Conservation (phyloP, 805 yeast genomes). For the Tetrapisispora iriomotensis region DNA sequence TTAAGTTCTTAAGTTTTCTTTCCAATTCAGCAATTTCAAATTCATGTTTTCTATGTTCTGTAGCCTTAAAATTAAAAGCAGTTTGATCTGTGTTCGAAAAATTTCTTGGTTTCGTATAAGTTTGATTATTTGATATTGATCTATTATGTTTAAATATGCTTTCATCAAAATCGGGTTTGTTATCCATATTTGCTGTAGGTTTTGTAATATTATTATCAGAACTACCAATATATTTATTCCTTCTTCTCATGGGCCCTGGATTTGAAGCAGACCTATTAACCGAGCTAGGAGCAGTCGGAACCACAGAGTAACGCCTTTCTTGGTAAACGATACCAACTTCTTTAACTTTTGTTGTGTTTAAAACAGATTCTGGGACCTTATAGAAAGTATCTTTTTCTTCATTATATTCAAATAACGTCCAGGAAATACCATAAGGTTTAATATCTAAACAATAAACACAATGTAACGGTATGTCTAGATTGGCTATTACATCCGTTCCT, state of each 20-base stretch:
- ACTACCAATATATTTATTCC: background rate
- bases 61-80: background rate
- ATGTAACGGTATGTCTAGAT: slow-evolving; percentile 86
- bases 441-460: slow-evolving; percentile 84
- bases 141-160: background rate
- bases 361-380: slow-evolving; percentile 41
- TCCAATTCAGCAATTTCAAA: slow-evolving; percentile 25
- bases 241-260: background rate
- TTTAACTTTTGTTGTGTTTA: slow-evolving; percentile 43
- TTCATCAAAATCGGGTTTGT: background rate
- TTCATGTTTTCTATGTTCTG: background rate
- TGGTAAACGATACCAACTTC: slow-evolving; percentile 63
- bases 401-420: slow-evolving; percentile 81
- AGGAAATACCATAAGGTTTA: slow-evolving; percentile 91
- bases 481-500: slow-evolving; percentile 70
- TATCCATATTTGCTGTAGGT: background rate
- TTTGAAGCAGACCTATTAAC: slow-evolving; percentile 10
- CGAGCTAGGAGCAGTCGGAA: slow-evolving; percentile 60
- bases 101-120: background rate
- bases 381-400: slow-evolving; percentile 70
- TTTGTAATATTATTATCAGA: background rate
- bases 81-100: background rate
- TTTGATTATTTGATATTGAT: background rate
- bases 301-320: slow-evolving; percentile 62
- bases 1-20: slow-evolving; percentile 24